Conservation (phyloP, 2,329 filamentous ascomycete species). For the Aspergillus thermomutatus region DNA sequence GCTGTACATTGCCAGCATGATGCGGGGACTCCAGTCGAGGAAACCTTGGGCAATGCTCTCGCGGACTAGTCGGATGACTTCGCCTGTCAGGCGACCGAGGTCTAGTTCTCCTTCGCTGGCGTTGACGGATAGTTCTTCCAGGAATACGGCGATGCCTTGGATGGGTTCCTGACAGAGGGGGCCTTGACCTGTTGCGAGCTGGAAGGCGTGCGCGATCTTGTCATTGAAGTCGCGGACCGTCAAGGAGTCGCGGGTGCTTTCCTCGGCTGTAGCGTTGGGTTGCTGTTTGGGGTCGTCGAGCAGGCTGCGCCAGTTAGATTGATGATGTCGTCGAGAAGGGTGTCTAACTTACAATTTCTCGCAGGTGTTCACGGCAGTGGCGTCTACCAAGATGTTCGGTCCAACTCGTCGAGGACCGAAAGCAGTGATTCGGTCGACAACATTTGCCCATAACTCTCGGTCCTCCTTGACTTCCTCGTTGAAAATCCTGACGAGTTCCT, state of each 20-base stretch:
- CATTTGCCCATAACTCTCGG: slow-evolving; percentile 71
- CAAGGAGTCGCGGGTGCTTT: slow-evolving; percentile 25
- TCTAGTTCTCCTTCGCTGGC: slow-evolving; percentile 53
- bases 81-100: slow-evolving; percentile 79
- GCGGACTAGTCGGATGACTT: slow-evolving; percentile 86
- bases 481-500: slow-evolving; percentile 63
- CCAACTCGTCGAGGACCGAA: slow-evolving; percentile 85
- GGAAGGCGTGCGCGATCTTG: slow-evolving; percentile 91
- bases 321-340: neutral
- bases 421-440: slow-evolving; percentile 77
- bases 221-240: slow-evolving; percentile 70
- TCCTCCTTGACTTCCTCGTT: slow-evolving; percentile 68
- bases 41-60: slow-evolving; percentile 81
- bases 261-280: slow-evolving; percentile 21
- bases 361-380: slow-evolving; percentile 68
- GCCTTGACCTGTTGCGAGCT: slow-evolving; percentile 82
- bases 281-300: slow-evolving; percentile 35
- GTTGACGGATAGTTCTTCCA: slow-evolving; percentile 71
- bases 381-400: slow-evolving; percentile 85
- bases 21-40: slow-evolving; percentile 91
- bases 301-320: slow-evolving; percentile 26
- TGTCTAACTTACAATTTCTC: slow-evolving; percentile 62
- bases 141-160: slow-evolving; percentile 85
- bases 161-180: slow-evolving; percentile 90
- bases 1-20: slow-evolving; percentile 95